Base-by-base conservation (phyloP, 73 alveolate genomes). In the Durusdinium trenchii region DNA sequence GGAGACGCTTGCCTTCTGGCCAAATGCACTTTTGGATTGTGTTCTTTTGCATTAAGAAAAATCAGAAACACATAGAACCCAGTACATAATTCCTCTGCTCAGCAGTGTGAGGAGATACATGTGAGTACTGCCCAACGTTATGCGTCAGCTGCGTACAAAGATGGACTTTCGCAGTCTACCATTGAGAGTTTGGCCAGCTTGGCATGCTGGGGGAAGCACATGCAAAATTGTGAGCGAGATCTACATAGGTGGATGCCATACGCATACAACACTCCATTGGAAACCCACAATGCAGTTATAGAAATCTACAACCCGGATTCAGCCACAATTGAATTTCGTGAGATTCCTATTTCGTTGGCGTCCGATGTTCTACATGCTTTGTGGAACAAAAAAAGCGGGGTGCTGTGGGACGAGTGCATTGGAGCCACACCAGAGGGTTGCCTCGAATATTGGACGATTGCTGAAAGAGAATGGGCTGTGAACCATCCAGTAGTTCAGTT, bases 21-120 rank as follows among this genome's bases (percentile, higher is more conserved):
- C n/a, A n/a, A n/a, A n/a, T n/a, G n/a, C n/a, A n/a, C n/a, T n/a
- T n/a, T n/a, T n/a, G n/a, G n/a, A n/a, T n/a, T n/a, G n/a, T n/a
- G n/a, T n/a, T n/a, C n/a, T n/a, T n/a, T n/a, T n/a, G n/a, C n/a
- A n/a, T n/a, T n/a, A n/a, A n/a, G n/a, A n/a, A n/a, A n/a, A n/a
- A n/a, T n/a, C n/a, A n/a, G n/a, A n/a, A n/a, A n/a, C n/a, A n/a
- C n/a, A n/a, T n/a, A n/a, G n/a, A n/a, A n/a, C n/a, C n/a, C n/a
- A n/a, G n/a, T n/a, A n/a, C n/a, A n/a, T n/a, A n/a, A n/a, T n/a
- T n/a, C n/a, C n/a, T n/a, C n/a, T n/a, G n/a, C n/a, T n/a, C n/a
- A n/a, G n/a, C n/a, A n/a, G n/a, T n/a, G n/a, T n/a, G 6, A 81
- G 92, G 92, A 46, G 35, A 81, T 81, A 10, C 92, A 81, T 48